Percentiles rank a stretch among this genome's conserved stretches.
phyloP scores from a whole-genome alignment of 768 basidiomycete species.

The Boletus vinaceobasis region DNA sequence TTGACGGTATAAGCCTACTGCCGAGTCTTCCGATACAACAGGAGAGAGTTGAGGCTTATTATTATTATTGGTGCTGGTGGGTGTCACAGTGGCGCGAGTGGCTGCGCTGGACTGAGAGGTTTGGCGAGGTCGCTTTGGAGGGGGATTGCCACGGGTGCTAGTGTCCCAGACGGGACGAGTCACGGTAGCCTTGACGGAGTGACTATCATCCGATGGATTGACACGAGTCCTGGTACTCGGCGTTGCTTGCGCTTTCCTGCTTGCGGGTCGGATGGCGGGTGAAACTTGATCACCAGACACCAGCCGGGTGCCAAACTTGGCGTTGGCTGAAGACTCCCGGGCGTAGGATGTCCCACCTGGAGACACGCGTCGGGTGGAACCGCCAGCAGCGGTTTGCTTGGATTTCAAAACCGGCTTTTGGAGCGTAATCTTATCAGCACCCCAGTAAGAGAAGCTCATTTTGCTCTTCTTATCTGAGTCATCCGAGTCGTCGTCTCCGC shows the following conservation, averaged over 20 bases:
- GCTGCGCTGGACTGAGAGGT: slow-evolving; percentile 70
- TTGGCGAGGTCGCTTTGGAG: slow-evolving; percentile 62
- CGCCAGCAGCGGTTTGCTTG: slow-evolving; percentile 31
- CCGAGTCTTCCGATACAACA: slow-evolving; percentile 70
- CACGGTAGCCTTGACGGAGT: slow-evolving; percentile 67
- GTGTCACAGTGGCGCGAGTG: slow-evolving; percentile 37
- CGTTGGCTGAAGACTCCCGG: slow-evolving; percentile 82
- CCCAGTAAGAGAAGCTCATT: slow-evolving; percentile 94
- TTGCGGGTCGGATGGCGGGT: slow-evolving; percentile 51
- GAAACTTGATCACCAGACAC: slow-evolving; percentile 56
- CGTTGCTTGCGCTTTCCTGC: slow-evolving; percentile 52
- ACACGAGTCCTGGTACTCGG: slow-evolving; percentile 41
- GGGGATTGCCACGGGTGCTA: slow-evolving; percentile 46
- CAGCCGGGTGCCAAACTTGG: slow-evolving; percentile 87
- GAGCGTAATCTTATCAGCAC: slow-evolving; percentile 85
- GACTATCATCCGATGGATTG: slow-evolving; percentile 61
- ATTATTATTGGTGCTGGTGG: slow-evolving; percentile 24
- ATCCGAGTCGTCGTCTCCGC: slow-evolving; percentile 72
- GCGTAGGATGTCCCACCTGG: slow-evolving; percentile 57
- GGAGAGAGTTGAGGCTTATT: slow-evolving; percentile 55
- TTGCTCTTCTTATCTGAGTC: slow-evolving; percentile 89
- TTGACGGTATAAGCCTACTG: slow-evolving; percentile 80
- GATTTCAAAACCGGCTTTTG: slow-evolving; percentile 70
- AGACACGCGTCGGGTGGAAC: slow-evolving; percentile 37
- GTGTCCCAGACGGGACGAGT: slow-evolving; percentile 74